Evolutionary conservation across 2,329 filamentous ascomycete species (phyloP).

Genomic region (Fusarium duplospermum): DNA sequence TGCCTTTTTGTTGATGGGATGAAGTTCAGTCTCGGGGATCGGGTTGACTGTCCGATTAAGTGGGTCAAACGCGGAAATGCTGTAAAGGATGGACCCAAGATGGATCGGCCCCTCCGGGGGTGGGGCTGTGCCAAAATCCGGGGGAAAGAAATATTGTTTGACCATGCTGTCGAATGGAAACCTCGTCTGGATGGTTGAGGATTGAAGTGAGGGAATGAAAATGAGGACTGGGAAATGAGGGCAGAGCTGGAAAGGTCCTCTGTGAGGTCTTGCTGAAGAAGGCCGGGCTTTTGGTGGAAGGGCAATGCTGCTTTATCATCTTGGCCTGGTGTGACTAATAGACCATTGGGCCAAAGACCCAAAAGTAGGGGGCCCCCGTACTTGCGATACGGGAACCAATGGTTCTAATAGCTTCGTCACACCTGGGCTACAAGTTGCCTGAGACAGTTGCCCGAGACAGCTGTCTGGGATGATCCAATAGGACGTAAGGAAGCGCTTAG

Average conservation of each 20-base stretch:
- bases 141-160: not conserved
- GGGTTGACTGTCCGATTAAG: slow-evolving; percentile 46
- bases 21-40: slow-evolving; percentile 50
- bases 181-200: not conserved
- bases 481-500: too few relatives aligned
- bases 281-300: not conserved
- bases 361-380: too few relatives aligned
- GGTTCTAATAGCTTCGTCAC: too few relatives aligned
- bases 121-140: slow-evolving; percentile 3
- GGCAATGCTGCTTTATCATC: not conserved
- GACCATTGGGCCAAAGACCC: too few relatives aligned
- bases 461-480: too few relatives aligned
- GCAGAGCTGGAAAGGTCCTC: not conserved
- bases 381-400: too few relatives aligned
- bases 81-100: slow-evolving; percentile 39
- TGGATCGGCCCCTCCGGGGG: slow-evolving; percentile 15
- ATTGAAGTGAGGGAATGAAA: not conserved
- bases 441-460: too few relatives aligned
- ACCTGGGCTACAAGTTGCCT: too few relatives aligned
- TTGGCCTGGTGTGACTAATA: too few relatives aligned
- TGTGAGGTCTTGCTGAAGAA: not conserved
- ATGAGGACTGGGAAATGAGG: not conserved
- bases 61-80: slow-evolving; percentile 3
- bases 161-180: not conserved
- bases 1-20: not conserved